Evolutionary conservation across 2,329 filamentous ascomycete species (phyloP).

Genomic region (Talaromyces atroroseus): DNA sequence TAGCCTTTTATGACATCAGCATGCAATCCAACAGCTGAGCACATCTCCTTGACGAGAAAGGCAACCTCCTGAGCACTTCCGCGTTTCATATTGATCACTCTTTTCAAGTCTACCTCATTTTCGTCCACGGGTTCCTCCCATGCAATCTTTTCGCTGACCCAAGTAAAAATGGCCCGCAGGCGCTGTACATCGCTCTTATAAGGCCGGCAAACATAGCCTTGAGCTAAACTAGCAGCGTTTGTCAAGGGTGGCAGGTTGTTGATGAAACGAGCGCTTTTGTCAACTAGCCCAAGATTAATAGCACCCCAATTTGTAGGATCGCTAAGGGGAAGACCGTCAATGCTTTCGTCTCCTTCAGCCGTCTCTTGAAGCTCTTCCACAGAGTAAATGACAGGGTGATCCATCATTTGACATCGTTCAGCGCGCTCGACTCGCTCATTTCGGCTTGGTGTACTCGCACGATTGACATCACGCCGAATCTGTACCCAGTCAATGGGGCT

Average conservation of each 20-base stretch:
- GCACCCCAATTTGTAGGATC: constrained; percentile 75
- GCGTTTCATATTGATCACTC: constrained; percentile 76
- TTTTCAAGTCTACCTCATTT: constrained; percentile 67
- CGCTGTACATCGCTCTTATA: constrained; percentile 92
- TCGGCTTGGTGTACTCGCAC: constrained; percentile 85
- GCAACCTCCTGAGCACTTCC: constrained; percentile 88
- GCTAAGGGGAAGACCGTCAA: constrained; percentile 74
- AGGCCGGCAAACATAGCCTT: constrained; percentile 86
- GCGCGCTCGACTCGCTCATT: constrained; percentile 79
- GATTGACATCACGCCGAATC: constrained; percentile 88
- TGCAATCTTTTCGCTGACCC: constrained; percentile 87
- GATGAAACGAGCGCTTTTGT: constrained; percentile 92
- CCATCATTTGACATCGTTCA: constrained; percentile 91
- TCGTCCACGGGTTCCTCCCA: constrained; percentile 95
- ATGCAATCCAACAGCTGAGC: constrained; percentile 76
- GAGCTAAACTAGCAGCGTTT: constrained; percentile 75
- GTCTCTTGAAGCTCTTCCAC: constrained; percentile 82
- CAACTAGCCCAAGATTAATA: constrained; percentile 78
- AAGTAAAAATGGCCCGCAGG: constrained; percentile 90
- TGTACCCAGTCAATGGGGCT: constrained; percentile 82
- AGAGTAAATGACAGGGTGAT: constrained; percentile 79
- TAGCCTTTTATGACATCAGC: constrained; percentile 86
- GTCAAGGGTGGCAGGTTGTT: constrained; percentile 75
- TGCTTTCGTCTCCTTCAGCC: constrained; percentile 83
- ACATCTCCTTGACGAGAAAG: constrained; percentile 86